Evolutionary conservation across 257 asterid species (phyloP), one percentile per base, ranked within the genome.

Genomic region (Datura wrightii): DNA sequence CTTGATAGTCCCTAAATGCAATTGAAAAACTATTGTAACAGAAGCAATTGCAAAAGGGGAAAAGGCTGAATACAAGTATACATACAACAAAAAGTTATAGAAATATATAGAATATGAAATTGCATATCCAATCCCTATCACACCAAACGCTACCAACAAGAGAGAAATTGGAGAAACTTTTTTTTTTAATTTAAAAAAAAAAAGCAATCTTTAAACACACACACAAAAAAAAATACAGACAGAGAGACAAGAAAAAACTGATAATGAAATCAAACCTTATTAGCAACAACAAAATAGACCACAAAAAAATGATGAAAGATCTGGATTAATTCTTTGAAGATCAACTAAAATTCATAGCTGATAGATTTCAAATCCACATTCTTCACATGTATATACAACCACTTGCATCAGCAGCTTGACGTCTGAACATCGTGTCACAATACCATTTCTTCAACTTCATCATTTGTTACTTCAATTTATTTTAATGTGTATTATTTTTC

Each of bases 111-210:
- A 56, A 41, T 6, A 54, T n/a, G 42, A 56, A 39, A 82, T 72
- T 74, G 8, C 37, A 59, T 34, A 14, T 58, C 44, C 66, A 67
- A 84, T 10, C 50, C 37, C 14, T 67, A 36, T 79, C 79, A 58
- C 87, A 85, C 87, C 87, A 71, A 85, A 80, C 87, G 1, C 19
- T 55, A 80, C 85, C 82, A 69, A 70, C 60, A 24, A 72, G 58
- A 60, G 70, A n/a, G 48, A 82, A 15, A 24, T 24, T 24, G 1
- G 31, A 24, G 31, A 24, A 24, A 24, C 31, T 5, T 78, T 42
- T 72, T 44, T 2, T 44, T 71, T 44, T 71, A 9, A 2, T 5
- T 2, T 24, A 24, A 24, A 24, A 24, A 16, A 44, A 3, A 59
- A 10, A 9, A n/a, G 80, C 10, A 59, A 76, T 72, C 85, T 82